phyloP scores from a whole-genome alignment of 1,284 basidiomycete species.

The Meripilus lineatus region DNA sequence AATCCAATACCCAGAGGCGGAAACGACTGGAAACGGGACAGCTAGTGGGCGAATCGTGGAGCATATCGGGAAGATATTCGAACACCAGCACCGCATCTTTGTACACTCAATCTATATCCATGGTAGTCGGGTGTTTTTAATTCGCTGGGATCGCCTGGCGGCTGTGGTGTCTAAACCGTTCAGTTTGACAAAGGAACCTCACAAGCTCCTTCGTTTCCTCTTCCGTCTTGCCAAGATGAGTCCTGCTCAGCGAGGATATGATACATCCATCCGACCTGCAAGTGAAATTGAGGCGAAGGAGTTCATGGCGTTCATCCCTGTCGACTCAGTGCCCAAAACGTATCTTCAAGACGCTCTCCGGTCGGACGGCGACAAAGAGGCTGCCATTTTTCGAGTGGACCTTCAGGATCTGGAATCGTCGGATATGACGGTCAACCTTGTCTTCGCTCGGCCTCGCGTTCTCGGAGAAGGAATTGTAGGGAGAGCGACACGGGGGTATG shows the following conservation, averaged over 20 bases:
- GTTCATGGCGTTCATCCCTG: background rate
- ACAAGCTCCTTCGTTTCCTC: background rate
- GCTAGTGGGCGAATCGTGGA: background rate
- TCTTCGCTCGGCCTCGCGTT: background rate
- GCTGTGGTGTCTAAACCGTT: background rate
- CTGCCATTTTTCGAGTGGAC: background rate
- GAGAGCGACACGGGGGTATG: constrained; percentile 1
- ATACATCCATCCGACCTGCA: background rate
- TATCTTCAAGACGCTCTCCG: no score
- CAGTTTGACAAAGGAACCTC: background rate
- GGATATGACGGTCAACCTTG: background rate
- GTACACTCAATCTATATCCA: background rate
- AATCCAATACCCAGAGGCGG: no score
- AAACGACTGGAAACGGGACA: no score
- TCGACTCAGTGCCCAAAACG: background rate
- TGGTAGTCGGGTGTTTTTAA: background rate
- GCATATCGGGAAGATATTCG: background rate
- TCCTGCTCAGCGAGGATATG: background rate
- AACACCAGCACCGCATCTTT: background rate
- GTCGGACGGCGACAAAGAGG: background rate
- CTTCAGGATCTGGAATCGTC: no score
- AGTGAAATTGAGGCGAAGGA: background rate
- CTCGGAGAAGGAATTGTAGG: background rate
- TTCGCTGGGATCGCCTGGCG: background rate
- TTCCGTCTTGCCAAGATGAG: background rate